Percentiles rank a stretch among this genome's conserved stretches.
phyloP scores from a whole-genome alignment of 2,329 filamentous ascomycete species.

The Fonsecaea erecta region DNA sequence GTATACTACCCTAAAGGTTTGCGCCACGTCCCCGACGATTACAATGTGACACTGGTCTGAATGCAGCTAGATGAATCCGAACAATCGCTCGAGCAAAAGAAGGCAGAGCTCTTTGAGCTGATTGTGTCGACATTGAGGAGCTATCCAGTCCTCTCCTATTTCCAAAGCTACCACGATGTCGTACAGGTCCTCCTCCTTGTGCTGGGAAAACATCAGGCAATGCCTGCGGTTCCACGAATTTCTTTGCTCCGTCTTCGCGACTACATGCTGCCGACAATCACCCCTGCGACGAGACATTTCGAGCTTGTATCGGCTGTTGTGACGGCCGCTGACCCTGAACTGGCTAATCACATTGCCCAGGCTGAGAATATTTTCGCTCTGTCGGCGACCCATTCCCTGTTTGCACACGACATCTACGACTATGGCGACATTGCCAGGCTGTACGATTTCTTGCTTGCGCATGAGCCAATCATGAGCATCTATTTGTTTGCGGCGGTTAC shows the following conservation, averaged over 20 bases:
- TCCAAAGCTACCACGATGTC: constrained; percentile 98
- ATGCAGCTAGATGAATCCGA: constrained; percentile 65
- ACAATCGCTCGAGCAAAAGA: constrained; percentile 70
- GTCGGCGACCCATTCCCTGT: constrained; percentile 91
- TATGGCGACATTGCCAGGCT: constrained; percentile 87
- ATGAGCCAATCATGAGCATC: constrained; percentile 83
- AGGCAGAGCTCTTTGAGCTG: constrained; percentile 75
- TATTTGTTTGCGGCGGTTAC: constrained; percentile 93
- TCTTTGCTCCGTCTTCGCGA: constrained; percentile 90
- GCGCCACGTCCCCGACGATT: constrained; percentile 39
- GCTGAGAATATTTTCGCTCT: constrained; percentile 91
- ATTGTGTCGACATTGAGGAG: constrained; percentile 80
- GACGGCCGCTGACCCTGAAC: constrained; percentile 68
- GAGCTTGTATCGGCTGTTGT: constrained; percentile 83
- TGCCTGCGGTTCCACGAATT: constrained; percentile 73
- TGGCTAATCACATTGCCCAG: constrained; percentile 75
- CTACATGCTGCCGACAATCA: constrained; percentile 91
- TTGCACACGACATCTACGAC: constrained; percentile 91
- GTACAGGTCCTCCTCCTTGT: constrained; percentile 93
- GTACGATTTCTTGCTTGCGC: constrained; percentile 88
- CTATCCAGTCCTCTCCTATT: constrained; percentile 87
- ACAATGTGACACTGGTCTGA: constrained; percentile 32
- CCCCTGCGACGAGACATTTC: constrained; percentile 82
- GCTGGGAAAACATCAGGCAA: constrained; percentile 66
- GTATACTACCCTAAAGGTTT: constrained; percentile 89